These are phyloP conservation scores for Suillus tomentosus DNA, from an alignment of 768 basidiomycete genomes.

Conservation along the genomic window DNA sequence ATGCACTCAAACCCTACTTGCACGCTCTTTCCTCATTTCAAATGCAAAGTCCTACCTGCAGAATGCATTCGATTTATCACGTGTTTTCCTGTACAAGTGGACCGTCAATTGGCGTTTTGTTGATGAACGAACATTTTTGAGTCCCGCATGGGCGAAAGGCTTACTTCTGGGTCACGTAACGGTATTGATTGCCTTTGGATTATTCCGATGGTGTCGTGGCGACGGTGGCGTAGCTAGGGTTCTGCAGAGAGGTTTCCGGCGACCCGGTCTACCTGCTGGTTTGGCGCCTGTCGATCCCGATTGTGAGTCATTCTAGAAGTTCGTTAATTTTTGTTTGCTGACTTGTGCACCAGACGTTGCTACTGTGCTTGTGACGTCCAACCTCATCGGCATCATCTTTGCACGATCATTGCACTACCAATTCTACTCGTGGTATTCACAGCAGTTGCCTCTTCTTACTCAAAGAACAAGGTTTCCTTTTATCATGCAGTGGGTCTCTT, in stretches of 20 bases:
- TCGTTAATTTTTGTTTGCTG: constrained; percentile 16
- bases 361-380: constrained; percentile 86
- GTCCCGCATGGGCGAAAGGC: constrained; percentile 54
- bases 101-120: constrained; percentile 98
- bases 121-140: constrained; percentile 74
- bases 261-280: constrained; percentile 53
- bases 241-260: constrained; percentile 52
- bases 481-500: constrained; percentile 54
- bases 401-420: constrained; percentile 97
- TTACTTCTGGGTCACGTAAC: constrained; percentile 69
- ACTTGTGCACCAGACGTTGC: constrained; percentile 59
- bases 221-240: constrained; percentile 69
- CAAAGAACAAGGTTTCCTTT: constrained; percentile 73
- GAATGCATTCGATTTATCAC: constrained; percentile 83
- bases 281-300: constrained; percentile 53
- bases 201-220: constrained; percentile 71
- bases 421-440: constrained; percentile 97
- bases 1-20: constrained; percentile 58
- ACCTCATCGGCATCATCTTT: constrained; percentile 88
- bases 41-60: constrained; percentile 66
- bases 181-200: constrained; percentile 63
- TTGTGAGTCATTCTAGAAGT: constrained; percentile 48
- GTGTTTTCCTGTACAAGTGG: constrained; percentile 93
- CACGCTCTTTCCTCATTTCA: constrained; percentile 66
- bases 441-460: constrained; percentile 81